Base-by-base conservation (phyloP, 2,329 filamentous ascomycete genomes). In the Xylariomycetidae sp. region DNA sequence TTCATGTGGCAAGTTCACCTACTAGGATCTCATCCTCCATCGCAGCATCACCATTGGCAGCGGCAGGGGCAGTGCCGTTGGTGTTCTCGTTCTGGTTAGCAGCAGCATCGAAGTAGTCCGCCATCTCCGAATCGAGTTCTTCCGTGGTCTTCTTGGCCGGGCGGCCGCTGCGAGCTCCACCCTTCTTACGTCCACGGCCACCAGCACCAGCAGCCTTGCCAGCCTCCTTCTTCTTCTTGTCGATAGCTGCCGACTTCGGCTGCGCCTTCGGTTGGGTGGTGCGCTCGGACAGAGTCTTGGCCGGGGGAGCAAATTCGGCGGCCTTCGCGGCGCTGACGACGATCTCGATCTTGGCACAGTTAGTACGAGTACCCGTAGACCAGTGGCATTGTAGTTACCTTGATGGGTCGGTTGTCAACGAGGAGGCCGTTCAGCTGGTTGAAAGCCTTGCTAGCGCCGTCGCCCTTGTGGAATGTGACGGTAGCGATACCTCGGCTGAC, bases 111-210 rank as follows among this genome's bases (percentile, higher is more conserved):
- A 93, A 96, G 68, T 98, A 98, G 61, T 96, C 92, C 14, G 79
- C 81, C 92, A 98, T 98, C 61, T 98, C 92, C 4, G 86, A 88
- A 59, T 98, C 92, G 17, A 98, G 79, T 67, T 98, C 89, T 58
- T 95, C 90, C 1, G 83, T 79, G 0, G 88, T 94, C 84, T 96
- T 96, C 68, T 93, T 70, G 53, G 79, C 65, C 47, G 82, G 72
- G 51, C 82, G 76, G 45, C 72, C 68, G 53, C 68, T 82, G 48
- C 79, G 79, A 25, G 57, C 60, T 42, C 68, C 68, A 37, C 72
- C 68, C 39, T 65, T 63, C 57, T 70, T 74, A 43, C 64, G 68
- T 34, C 66, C 67, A 29, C 58, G 64, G 34, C 53, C 60, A 63
- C 68, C 45, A 48, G 58, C 57, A 46, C 48, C 58, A 26, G 53